Evolutionary conservation across 225 moss, liverwort and hornwort species (phyloP).

Genomic region (Asterella californica): DNA sequence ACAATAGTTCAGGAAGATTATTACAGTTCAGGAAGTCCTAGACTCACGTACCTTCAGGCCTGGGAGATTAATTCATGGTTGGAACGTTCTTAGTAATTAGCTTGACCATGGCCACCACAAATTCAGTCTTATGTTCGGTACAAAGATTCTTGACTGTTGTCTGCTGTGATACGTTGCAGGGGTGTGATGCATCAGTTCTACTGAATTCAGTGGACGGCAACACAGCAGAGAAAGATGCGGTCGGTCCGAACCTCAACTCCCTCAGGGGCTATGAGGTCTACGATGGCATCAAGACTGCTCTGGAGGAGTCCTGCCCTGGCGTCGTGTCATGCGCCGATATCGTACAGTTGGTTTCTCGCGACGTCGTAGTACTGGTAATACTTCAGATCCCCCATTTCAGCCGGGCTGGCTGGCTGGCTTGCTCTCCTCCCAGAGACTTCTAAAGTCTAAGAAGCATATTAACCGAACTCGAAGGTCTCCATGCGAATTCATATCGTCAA

Average conservation of each 20-base stretch:
- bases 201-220: slow-evolving; percentile 12
- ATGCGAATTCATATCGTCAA: no score
- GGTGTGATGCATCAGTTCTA: slow-evolving; percentile 26
- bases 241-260: slow-evolving; percentile 18
- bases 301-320: slow-evolving; percentile 19
- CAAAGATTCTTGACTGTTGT: background rate
- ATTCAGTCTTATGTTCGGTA: no score
- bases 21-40: background rate
- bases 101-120: no score
- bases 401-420: no score
- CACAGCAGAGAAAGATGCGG: slow-evolving; percentile 13
- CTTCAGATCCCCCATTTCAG: no score
- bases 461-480: no score
- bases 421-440: no score
- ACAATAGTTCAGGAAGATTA: background rate
- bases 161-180: background rate
- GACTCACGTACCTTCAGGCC: background rate
- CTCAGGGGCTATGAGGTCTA: slow-evolving; percentile 15
- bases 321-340: slow-evolving; percentile 29
- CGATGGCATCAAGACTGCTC: slow-evolving; percentile 16
- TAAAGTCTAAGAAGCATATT: no score
- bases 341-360: slow-evolving; percentile 17
- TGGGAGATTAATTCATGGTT: background rate
- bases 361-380: slow-evolving; percentile 13
- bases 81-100: no score